Percentiles rank a stretch among this genome's conserved stretches.
These are phyloP conservation scores for Tolypocladium album DNA, from an alignment of 2,329 filamentous ascomycete genomes.

Conservation along the genomic window DNA sequence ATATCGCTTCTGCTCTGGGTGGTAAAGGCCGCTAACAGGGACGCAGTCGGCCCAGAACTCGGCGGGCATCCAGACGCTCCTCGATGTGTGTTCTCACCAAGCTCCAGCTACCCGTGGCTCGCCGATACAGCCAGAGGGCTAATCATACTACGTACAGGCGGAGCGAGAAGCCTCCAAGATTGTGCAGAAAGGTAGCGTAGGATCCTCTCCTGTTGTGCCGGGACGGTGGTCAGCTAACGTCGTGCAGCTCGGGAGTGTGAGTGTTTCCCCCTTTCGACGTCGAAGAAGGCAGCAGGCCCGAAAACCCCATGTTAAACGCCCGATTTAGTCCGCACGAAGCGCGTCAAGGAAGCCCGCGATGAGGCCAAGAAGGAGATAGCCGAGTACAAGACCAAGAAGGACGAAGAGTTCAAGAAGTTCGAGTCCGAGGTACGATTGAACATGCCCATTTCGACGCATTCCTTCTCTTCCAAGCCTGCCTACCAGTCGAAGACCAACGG, in stretches of 20 bases:
- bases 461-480: neutral
- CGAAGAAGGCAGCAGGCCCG: neutral
- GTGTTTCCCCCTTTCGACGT: conserved; percentile 12
- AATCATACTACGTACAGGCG: conserved; percentile 46
- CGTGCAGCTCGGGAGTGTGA: conserved; percentile 75
- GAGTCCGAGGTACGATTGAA: conserved; percentile 51
- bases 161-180: conserved; percentile 99
- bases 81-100: conserved; percentile 59
- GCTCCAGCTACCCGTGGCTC: neutral
- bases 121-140: neutral
- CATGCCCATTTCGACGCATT: neutral
- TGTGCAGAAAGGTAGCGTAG: conserved; percentile 72
- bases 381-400: conserved; percentile 80
- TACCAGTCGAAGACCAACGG: too few relatives aligned
- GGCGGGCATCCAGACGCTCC: conserved; percentile 93
- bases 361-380: conserved; percentile 98
- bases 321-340: conserved; percentile 64
- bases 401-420: conserved; percentile 90
- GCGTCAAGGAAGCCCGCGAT: conserved; percentile 89
- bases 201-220: neutral
- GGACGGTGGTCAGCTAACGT: conserved; percentile 2
- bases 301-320: neutral
- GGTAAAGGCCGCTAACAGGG: neutral
- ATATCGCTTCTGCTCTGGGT: neutral
- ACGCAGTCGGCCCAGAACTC: conserved; percentile 93